Base-by-base conservation (phyloP, 208 protist genomes). In the Naegleria gruberi region DNA sequence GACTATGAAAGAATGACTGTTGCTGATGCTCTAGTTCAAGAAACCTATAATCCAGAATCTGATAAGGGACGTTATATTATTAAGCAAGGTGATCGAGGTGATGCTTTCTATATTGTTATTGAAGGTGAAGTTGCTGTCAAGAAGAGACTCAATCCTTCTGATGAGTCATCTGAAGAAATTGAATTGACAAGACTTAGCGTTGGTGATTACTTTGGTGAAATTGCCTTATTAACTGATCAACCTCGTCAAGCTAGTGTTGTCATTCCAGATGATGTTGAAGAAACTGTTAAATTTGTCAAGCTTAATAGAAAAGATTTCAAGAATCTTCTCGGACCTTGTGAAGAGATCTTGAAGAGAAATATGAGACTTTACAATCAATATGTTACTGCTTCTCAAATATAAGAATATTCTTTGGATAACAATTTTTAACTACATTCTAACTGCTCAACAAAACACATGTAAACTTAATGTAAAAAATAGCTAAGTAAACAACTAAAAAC, bases 171-270 rank as follows among this genome's bases (percentile, higher is more conserved):
- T 40, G 30, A 91, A 42, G 41, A 87, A 57, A 43, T 65, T 10
- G 74, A 94, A 7, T 51, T 93, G 6, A 41, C 57, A 15, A 41
- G 47, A 77, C 42, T 93, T 5, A 42, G 82, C 26, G n/a, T 26
- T 15, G 84, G 90, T n/a, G 85, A 94, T 77, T 95, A 94, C 44
- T 95, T 95, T 90, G 94, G 94, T 65, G 94, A 95, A 65, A 90
- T 95, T 57, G 94, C 94, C 12, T 65, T 95, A 19, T 42, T 95
- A 3, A 84, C 43, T 12, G 73, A 94, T 89, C 51, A 83, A 87
- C 93, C 93, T 30, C 81, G 93, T 82, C 65, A 81, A 17, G 93
- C 93, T n/a, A 94, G 92, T 15, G 92, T 94, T 0, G 89, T 90
- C 0, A 77, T 91, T 26, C 41, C 77, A 17, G 74, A 55, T 34